A percentile compares a stretch with the other conserved stretches of the same genome.
Evolutionary conservation across 306 rosid genomes (phyloP).

Genomic region (Senna siamea): DNA sequence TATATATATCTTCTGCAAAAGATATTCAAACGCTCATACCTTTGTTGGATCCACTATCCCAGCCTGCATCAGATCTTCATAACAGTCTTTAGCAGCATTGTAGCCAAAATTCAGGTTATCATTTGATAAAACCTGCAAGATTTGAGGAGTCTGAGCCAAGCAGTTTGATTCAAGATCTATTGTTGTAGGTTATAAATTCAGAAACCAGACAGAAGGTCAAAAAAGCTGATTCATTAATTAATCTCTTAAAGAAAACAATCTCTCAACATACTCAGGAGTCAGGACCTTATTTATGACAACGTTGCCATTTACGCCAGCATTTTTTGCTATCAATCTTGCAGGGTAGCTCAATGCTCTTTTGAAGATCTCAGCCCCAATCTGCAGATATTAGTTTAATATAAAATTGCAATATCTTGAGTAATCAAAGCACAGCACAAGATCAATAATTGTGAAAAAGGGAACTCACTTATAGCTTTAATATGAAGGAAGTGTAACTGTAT

Average conservation of each 20-base stretch:
- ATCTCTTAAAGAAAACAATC: slow-evolving; percentile 36
- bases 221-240: slow-evolving; percentile 18
- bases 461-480: neutral
- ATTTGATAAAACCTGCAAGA: slow-evolving; percentile 64
- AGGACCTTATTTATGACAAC: slow-evolving; percentile 80
- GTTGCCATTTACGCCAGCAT: slow-evolving; percentile 90
- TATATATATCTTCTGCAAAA: slow-evolving; percentile 10
- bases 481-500: neutral
- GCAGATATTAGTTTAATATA: slow-evolving; percentile 26
- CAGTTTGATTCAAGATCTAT: slow-evolving; percentile 36
- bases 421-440: slow-evolving; percentile 9
- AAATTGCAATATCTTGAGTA: slow-evolving; percentile 19
- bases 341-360: slow-evolving; percentile 85
- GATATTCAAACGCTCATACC: slow-evolving; percentile 48
- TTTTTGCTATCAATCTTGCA: slow-evolving; percentile 79
- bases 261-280: slow-evolving; percentile 41
- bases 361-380: slow-evolving; percentile 97
- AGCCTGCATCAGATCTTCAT: slow-evolving; percentile 83
- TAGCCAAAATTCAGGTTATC: slow-evolving; percentile 65
- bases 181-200: neutral
- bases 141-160: slow-evolving; percentile 12
- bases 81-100: slow-evolving; percentile 79
- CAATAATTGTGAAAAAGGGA: neutral
- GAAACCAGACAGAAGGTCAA: slow-evolving; percentile 14
- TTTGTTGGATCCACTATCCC: slow-evolving; percentile 93